Evolutionary conservation across 177 flowering plant genomes (phyloP), one percentile per base, ranked within the genome.

Genomic region (Tripterygium wilfordii): DNA sequence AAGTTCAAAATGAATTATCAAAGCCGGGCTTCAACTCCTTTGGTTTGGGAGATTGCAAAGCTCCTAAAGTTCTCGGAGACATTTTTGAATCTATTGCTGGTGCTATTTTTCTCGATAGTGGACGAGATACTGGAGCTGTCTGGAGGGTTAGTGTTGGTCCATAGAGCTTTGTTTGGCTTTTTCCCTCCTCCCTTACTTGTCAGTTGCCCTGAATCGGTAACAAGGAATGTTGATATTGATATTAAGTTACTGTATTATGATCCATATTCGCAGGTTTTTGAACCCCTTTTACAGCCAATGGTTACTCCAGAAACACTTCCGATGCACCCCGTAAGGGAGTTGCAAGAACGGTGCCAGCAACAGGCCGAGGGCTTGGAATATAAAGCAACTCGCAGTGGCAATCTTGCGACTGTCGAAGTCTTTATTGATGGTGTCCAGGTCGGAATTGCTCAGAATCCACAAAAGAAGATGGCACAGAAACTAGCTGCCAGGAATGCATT

Each of bases 401-500:
- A 87, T 65, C 21, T 89, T 59, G 99, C 99, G n/a, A 94, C 92
- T 25, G 99, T 94, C 13, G 96, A 90, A 71, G 99, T 94, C 37
- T 85, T 64, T 43, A 67, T 94, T 19, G 96, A 94, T 64, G 99
- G 99, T 31, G 69, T 94, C 33, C 96, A 87, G 73, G 57, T 90
- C 41, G 96, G 99, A 20, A 46, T 77, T 54, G 99, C 97, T 51
- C 92, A 89, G 52, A 94, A 94, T 60, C 74, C 92, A 19, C 99
- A 94, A 50, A 94, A 87, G 76, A 94, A 94, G 60, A 89, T 94
- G 99, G 99, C 99, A 36, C 99, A 94, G 71, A 94, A 94, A 65
- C 73, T 94, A 49, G 97, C 99, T 47, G 99, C 99, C 1, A 66
- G 97, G 54, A 87, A 94, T 68, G 97, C 99, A 19, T 90, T 94